phyloP scores from a whole-genome alignment of 768 basidiomycete genomes.

The Rhodocollybia butyracea region DNA sequence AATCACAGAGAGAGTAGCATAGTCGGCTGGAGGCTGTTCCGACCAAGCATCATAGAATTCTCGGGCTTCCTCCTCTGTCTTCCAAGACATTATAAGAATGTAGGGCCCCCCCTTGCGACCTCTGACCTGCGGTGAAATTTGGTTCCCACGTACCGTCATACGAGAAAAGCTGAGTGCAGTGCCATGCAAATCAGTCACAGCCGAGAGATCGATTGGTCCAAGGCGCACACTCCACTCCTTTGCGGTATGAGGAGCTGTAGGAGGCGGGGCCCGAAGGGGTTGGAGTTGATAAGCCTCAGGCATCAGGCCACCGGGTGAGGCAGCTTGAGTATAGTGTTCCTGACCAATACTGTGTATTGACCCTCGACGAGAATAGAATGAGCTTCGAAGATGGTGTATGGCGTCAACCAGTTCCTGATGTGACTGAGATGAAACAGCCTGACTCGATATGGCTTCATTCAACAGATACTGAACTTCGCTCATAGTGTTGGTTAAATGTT shows the following conservation, averaged over 20 bases:
- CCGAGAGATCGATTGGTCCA: constrained; percentile 5
- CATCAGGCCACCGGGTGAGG: no score
- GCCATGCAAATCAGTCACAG: not conserved
- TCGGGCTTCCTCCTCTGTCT: constrained; percentile 3
- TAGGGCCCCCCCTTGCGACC: constrained; percentile 2
- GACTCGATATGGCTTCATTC: constrained; percentile 1
- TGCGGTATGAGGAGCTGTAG: not conserved
- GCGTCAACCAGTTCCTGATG: constrained; percentile 2
- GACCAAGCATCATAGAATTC: constrained; percentile 6
- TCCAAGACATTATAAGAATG: constrained; percentile 5
- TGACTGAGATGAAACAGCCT: not conserved
- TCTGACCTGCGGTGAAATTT: not conserved
- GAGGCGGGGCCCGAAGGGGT: constrained; percentile 1
- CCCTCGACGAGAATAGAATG: not conserved
- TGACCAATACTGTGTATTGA: constrained; percentile 2
- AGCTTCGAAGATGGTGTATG: constrained; percentile 1
- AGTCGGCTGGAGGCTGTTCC: constrained; percentile 1
- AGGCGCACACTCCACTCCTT: constrained; percentile 1
- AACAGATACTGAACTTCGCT: constrained; percentile 2
- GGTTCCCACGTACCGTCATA: not conserved
- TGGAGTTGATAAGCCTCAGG: no score
- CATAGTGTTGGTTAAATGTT: not conserved
- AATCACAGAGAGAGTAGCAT: constrained; percentile 1
- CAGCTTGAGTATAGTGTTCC: not conserved
- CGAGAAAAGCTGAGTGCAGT: constrained; percentile 1